Base-by-base conservation (phyloP, 768 basidiomycete species). In the Ramaria rubella region DNA sequence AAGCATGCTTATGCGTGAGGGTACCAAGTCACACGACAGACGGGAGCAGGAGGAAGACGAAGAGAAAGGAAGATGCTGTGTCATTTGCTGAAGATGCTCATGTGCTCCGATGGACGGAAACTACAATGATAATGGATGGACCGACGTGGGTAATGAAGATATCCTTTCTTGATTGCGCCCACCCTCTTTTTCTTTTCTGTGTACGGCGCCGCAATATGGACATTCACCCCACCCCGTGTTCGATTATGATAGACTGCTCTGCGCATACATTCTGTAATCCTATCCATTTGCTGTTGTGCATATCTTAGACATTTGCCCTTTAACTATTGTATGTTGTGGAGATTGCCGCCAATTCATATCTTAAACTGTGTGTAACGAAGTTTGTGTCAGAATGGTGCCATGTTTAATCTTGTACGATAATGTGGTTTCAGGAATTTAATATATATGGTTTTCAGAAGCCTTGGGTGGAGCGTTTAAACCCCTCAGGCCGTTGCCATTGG, bases 1-100 rank as follows among this genome's bases (percentile, higher is more conserved):
- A 44, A 94, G 92, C 67, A 96, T 98, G 90, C 73, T 98, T 57
- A 94, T 95, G 80, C 78, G 94, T 21, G 93, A 94, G 57, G 88
- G 88, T 2, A 86, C 59, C 49, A 51, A 52, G 12, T 83, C 7
- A 64, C 69, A 75, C 76, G 57, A 36, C 48, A 60, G 58, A 21
- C 60, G 49, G 24, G 66, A 66, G n/a, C 61, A 55, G 27, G 64
- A 80, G 56, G 69, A 75, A 48, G 77, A 78, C 48, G 70, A 70
- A 19, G 77, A 74, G 8, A 77, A 77, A 42, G 69, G 67, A 66
- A 73, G 74, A 59, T 89, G 87, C 68, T 89, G 87, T 62, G 80
- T 87, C 40, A 75, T 89, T 57, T 88, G 85, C 64, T 88, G 46
- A 60, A 23, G 4, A 33, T 26, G 36, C 43, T 19, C 29, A 19